Base-by-base conservation (phyloP, 306 rosid genomes). In the Cicer cuneatum region DNA sequence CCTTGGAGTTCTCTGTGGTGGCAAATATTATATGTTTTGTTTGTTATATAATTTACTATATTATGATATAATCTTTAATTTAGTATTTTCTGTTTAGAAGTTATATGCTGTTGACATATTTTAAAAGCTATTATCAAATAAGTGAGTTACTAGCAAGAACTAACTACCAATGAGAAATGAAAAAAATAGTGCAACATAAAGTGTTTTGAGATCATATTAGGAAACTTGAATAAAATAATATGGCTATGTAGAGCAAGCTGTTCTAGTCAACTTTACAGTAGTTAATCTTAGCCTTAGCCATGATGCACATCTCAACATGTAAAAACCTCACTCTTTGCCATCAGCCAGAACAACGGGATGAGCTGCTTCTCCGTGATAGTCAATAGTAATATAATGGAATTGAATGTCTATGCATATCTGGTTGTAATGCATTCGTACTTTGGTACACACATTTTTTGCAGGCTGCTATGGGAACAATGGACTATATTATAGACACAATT, bases 401-500 rank as follows among this genome's bases (percentile, higher is more conserved):
- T 62, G 74, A 60, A 9, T 40, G 61, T 41, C 21, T 48, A 10
- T 13, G 18, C 14, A 64, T 40, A 59, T 59, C 33, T 78, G 37
- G 21, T 72, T 7, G 5, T 48, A 62, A 66, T 58, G 48, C 62
- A 9, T 16, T 16, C 65, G 33, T 54, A n/a, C 9, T 52, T 57
- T 54, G 33, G 33, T 57, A 12, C 48, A 21, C 48, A 33, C 24
- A 8, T 45, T 49, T 65, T 75, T 58, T 52, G 80, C 87, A 93
- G 98, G 89, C 78, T 61, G 90, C 97, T 35, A n/a, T 77, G 58
- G 93, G 89, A 49, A 89, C 90, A 48, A 83, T 93, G 86, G 98
- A 93, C 85, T 93, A 78, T 80, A 91, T 93, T 78, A 87, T 93
- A 46, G 97, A 91, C 84, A 93, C 97, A 24, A 86, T 93, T 18